phyloP scores from a whole-genome alignment of 2,329 filamentous ascomycete species.

The Penicillium sclerotiorum region DNA sequence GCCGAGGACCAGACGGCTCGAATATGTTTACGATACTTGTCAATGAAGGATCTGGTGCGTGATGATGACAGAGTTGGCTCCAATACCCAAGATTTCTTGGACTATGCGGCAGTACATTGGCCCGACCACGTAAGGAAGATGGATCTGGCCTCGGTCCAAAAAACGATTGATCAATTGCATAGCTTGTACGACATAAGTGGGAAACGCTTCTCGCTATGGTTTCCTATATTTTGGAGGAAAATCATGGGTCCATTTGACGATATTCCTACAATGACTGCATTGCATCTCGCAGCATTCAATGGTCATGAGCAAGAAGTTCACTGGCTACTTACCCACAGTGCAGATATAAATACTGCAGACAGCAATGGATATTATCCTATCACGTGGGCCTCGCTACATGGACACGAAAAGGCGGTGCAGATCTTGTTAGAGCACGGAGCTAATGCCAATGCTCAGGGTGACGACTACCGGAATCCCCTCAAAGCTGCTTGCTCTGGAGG shows the following conservation, averaged over 20 bases:
- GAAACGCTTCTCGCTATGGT: constrained; percentile 7
- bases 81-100: background rate
- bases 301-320: background rate
- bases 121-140: constrained; percentile 7
- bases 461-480: background rate
- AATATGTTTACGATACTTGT: constrained; percentile 6
- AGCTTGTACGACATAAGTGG: constrained; percentile 5
- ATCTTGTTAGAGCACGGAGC: background rate
- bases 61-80: background rate
- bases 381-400: background rate
- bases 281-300: background rate
- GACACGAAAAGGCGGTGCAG: background rate
- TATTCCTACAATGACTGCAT: background rate
- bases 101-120: constrained; percentile 10
- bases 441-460: background rate
- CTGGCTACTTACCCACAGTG: background rate
- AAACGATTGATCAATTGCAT: background rate
- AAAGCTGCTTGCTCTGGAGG: background rate
- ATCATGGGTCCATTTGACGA: background rate
- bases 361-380: background rate
- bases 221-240: background rate
- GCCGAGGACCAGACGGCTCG: constrained; percentile 2
- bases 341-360: background rate
- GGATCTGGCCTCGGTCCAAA: background rate
- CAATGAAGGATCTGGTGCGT: constrained; percentile 2